Evolutionary conservation across 805 yeast species (phyloP), one percentile per base, ranked within the genome.

Genomic region (Kodamaea kaohsiungensis): DNA sequence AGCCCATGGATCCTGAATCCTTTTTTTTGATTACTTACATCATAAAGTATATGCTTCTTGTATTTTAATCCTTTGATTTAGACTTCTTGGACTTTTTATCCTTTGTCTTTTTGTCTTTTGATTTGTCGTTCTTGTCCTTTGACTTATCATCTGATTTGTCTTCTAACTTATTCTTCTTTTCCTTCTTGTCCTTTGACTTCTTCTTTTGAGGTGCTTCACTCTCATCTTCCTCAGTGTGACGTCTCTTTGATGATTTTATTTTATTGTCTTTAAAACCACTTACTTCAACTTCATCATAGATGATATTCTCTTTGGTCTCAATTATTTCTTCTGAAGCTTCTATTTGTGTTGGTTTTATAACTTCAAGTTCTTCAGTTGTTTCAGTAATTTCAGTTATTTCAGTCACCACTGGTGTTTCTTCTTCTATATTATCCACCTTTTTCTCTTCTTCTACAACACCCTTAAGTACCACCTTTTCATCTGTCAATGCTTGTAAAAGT

Each of bases 401-500:
- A 22, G 16, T 13, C 9, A 35, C 16, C 2, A 48, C 18, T 22
- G 25, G 25, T 22, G 25, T 22, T 22, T 22, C 47, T 56, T 51
- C 49, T 17, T 48, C 55, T 39, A 33, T 54, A 17, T 47, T 60
- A 8, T 53, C 53, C 47, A 53, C 59, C 19, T 49, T 54, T 22
- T 55, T 63, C 19, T 25, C 48, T 10, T 51, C 49, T 25, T 49
- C 56, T n/a, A 46, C 56, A 13, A 52, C 56, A 9, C 80, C 79
- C 55, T 65, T 68, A 49, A 79, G 56, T 13, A 47, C 59, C 5
- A 77, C 51, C 18, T 56, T 64, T 46, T 75, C 77, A 9, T 70
- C 81, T 2, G 69, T 66, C 57, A 80, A 59, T 0, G 63, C 60
- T 42, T 64, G 58, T 22, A 76, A 56, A 35, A 81, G 59, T 15